Evolutionary conservation across 2,329 filamentous ascomycete genomes (phyloP).

Genomic region (Emmonsia crescens): DNA sequence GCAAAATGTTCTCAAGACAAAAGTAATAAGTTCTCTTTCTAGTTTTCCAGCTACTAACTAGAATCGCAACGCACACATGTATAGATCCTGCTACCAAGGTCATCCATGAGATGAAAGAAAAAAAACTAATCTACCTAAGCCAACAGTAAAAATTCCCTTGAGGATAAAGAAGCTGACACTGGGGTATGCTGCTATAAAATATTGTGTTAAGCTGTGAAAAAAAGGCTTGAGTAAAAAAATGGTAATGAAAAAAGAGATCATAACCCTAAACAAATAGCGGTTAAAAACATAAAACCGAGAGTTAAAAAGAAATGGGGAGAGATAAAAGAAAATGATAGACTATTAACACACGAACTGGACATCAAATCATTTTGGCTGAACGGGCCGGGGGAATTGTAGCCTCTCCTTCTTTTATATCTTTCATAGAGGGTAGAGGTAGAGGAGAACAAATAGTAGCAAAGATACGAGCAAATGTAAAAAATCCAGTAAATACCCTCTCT

Average conservation of each 20-base stretch:
- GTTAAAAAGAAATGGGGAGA: background rate
- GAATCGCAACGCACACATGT: background rate
- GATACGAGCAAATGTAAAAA: background rate
- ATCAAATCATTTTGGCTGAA: background rate
- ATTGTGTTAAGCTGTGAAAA: background rate
- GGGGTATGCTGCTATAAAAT: background rate
- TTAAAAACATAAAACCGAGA: background rate
- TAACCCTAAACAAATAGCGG: background rate
- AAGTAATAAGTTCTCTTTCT: background rate
- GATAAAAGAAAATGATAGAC: background rate
- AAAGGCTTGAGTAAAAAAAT: background rate
- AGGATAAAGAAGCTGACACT: background rate
- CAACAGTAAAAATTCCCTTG: background rate
- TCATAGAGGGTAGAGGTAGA: background rate
- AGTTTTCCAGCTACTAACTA: background rate
- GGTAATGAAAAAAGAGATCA: background rate
- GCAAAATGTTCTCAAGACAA: background rate
- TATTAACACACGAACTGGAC: background rate
- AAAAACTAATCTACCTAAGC: background rate
- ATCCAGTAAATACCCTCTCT: background rate
- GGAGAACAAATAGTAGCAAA: background rate
- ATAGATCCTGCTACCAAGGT: background rate
- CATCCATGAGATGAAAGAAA: background rate
- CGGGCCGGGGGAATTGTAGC: background rate
- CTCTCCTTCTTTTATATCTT: background rate